Evolutionary conservation across 148 eudicot species (phyloP).

Genomic region (Rhododendron molle): DNA sequence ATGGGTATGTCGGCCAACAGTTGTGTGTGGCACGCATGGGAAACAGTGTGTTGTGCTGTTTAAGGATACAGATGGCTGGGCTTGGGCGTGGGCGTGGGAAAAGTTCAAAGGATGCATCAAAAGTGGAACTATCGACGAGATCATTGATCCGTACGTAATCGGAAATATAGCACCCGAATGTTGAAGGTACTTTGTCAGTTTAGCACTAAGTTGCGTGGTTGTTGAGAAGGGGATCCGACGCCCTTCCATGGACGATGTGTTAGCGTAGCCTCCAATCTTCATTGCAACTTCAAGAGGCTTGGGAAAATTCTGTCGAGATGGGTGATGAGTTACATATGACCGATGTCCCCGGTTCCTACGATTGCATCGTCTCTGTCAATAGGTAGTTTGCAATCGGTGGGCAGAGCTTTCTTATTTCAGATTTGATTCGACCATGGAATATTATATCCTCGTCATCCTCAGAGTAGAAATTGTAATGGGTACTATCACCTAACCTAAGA

Average conservation of each 20-base stretch:
- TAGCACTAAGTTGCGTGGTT: conserved; percentile 6
- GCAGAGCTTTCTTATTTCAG: background rate
- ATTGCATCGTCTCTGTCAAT: background rate
- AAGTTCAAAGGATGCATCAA: background rate
- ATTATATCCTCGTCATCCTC: no score
- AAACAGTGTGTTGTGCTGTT: no score
- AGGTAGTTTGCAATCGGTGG: background rate
- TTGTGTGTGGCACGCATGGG: no score
- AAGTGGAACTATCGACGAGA: background rate
- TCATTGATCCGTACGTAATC: background rate
- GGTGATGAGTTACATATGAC: background rate
- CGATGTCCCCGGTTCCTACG: background rate
- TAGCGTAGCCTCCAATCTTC: conserved; percentile 5
- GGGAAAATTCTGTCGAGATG: background rate
- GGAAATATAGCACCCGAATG: conserved; percentile 1
- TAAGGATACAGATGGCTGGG: no score
- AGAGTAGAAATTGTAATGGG: background rate
- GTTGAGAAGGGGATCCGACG: background rate
- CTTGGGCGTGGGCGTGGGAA: no score
- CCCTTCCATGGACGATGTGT: conserved; percentile 9
- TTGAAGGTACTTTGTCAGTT: background rate
- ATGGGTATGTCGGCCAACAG: no score
- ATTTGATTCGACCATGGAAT: background rate
- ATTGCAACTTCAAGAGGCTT: conserved; percentile 2
- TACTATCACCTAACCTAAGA: background rate